Evolutionary conservation across 75 land plant genomes (phyloP).

Genomic region (Picea sitchensis): DNA sequence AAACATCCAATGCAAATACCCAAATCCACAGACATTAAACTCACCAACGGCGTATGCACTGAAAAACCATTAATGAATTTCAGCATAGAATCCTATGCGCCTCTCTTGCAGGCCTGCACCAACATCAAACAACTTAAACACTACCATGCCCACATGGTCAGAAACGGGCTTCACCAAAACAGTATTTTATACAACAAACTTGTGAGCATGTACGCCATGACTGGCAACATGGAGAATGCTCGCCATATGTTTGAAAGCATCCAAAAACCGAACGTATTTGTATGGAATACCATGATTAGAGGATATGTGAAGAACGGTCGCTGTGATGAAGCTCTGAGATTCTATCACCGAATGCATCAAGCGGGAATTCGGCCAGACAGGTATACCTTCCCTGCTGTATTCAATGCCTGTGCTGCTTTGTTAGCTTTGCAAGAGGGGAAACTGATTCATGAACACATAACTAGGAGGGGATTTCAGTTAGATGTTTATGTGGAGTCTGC

Average conservation of each 20-base stretch:
- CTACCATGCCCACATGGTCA: not conserved
- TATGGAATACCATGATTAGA: slow-evolving; percentile 7
- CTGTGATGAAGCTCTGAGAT: slow-evolving; percentile 8
- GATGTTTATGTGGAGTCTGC: slow-evolving; percentile 5
- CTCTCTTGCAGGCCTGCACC: not conserved
- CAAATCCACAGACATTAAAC: not conserved
- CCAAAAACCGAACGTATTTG: slow-evolving; percentile 7
- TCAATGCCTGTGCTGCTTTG: slow-evolving; percentile 7
- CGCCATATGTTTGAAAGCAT: slow-evolving; percentile 2
- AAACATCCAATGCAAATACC: not conserved
- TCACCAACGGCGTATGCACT: not conserved
- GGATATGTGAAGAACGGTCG: slow-evolving; percentile 13
- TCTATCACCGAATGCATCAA: slow-evolving; percentile 5
- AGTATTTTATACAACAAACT: not conserved
- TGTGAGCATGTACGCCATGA: not conserved
- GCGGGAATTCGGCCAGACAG: not conserved
- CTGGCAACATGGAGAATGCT: slow-evolving; percentile 1
- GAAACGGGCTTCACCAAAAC: not conserved
- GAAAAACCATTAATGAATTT: not conserved
- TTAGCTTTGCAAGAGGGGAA: slow-evolving; percentile 5
- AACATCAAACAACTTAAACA: not conserved
- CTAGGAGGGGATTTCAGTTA: not conserved
- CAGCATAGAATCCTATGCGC: not conserved
- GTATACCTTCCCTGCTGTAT: slow-evolving; percentile 5
- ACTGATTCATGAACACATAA: slow-evolving; percentile 5